Evolutionary conservation across 768 basidiomycete genomes (phyloP), one percentile per base, ranked within the genome.

Genomic region (Phylloporus arenicola): DNA sequence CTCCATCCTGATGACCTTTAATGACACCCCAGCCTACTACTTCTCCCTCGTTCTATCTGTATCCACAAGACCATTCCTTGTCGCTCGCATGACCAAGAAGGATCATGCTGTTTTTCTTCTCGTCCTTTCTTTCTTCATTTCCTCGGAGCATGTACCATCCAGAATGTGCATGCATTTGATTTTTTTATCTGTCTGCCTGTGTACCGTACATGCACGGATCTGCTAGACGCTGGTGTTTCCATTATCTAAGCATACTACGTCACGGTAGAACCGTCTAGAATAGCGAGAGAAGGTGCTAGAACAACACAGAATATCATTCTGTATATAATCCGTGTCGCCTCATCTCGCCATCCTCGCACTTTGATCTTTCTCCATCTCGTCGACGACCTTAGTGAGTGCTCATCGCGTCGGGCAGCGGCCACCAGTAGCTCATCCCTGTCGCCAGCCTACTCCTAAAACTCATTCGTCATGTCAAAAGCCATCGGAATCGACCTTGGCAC

Each of bases 401-500:
- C 46, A 45, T 43, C 52, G 22, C 20, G 3, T 42, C 33, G 8
- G 22, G 10, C 37, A 16, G 19, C 41, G 25, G 37, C n/a, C 42
- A 48, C 14, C 47, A 30, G 14, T 14, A 16, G n/a, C 53, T 52
- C 24, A 60, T 41, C 29, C 25, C 52, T 52, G 22, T 43, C 50
- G 12, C 42, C 55, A 53, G 52, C 37, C 38, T 14, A 42, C 50
- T 44, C 37, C 38, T 33, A 33, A 55, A 48, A 47, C 16, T 47
- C 44, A 10, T 13, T 48, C 53, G 56, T 51, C 60, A 81, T 82
- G 80, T 71, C 82, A 66, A 92, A 92, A 82, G 88, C 88, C 57
- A 81, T 92, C 67, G 88, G 88, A 71, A 92, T 92, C 66, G 88
- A 92, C 79, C 78, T 91, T 59, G 88, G 88, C 62, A 95, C 93